phyloP scores from a whole-genome alignment of 2,329 filamentous ascomycete species.

The Cladobotryum mycophilum region DNA sequence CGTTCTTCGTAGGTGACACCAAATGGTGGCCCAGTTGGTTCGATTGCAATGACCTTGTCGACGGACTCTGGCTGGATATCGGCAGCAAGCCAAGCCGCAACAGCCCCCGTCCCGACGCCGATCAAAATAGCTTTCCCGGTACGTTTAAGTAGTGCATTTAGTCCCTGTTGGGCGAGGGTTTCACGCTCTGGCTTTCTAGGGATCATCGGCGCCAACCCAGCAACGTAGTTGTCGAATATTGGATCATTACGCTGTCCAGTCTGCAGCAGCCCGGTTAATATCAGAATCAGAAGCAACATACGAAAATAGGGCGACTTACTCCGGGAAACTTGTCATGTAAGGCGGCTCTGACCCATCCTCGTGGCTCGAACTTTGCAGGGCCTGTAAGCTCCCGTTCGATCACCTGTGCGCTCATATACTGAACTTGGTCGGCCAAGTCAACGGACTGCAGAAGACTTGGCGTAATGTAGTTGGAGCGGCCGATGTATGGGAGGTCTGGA shows the following conservation, averaged over 20 bases:
- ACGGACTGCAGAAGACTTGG: slow-evolving; percentile 14
- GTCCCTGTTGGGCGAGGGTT: slow-evolving; percentile 26
- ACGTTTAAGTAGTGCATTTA: slow-evolving; percentile 35
- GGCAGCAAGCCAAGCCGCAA: slow-evolving; percentile 40
- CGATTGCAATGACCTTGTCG: slow-evolving; percentile 43
- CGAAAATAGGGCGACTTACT: slow-evolving; percentile 13
- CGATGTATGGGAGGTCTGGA: slow-evolving; percentile 35
- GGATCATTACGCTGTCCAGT: slow-evolving; percentile 36
- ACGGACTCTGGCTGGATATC: slow-evolving; percentile 44
- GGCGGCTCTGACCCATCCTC: slow-evolving; percentile 20
- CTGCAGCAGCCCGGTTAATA: slow-evolving; percentile 15
- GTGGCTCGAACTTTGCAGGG: slow-evolving; percentile 12
- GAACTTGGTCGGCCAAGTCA: slow-evolving; percentile 13
- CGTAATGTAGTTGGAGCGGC: slow-evolving; percentile 27
- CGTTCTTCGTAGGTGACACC: slow-evolving; percentile 14
- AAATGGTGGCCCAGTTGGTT: slow-evolving; percentile 49
- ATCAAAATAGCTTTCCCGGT: slow-evolving; percentile 40
- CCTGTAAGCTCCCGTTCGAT: slow-evolving; percentile 30
- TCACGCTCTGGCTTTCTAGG: slow-evolving; percentile 26
- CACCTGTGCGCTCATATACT: slow-evolving; percentile 14
- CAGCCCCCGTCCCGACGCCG: slow-evolving; percentile 44
- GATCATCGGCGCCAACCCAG: slow-evolving; percentile 33
- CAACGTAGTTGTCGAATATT: slow-evolving; percentile 43
- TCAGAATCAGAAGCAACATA: background rate
- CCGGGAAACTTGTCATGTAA: slow-evolving; percentile 36